Evolutionary conservation across 176 grass and related monocot genomes (phyloP).

Genomic region (Oryza coarctata): DNA sequence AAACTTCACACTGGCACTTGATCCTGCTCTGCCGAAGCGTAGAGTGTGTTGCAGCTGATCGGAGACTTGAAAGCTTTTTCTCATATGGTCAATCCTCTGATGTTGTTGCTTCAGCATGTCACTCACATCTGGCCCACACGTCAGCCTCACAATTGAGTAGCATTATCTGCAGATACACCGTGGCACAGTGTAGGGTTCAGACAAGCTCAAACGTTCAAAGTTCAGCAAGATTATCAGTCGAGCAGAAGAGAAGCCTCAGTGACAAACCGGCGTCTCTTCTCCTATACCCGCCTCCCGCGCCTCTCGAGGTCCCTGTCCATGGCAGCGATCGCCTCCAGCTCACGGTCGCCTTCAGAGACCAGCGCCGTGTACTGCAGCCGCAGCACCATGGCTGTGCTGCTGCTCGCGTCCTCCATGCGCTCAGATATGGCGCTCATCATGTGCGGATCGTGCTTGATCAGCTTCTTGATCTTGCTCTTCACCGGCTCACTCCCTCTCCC

Average conservation of each 20-base stretch:
- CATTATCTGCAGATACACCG: too few relatives aligned
- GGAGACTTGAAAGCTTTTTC: not conserved
- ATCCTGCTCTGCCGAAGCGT: not conserved
- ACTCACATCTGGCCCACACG: not conserved
- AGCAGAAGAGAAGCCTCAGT: not conserved
- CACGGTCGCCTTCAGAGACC: not conserved
- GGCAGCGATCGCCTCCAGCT: constrained; percentile 14
- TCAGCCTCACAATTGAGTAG: not conserved
- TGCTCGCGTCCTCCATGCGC: not conserved
- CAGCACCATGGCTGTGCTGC: not conserved
- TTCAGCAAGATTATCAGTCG: not conserved
- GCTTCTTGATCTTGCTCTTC: not conserved
- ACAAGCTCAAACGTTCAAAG: not conserved
- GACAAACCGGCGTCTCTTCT: not conserved
- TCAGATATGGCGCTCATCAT: not conserved
- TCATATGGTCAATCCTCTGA: too few relatives aligned
- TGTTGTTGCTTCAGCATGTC: too few relatives aligned
- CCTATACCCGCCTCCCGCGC: constrained; percentile 19
- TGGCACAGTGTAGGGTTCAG: not conserved
- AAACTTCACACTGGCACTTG: not conserved
- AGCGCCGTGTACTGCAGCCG: not conserved
- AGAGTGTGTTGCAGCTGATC: not conserved
- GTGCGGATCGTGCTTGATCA: not conserved
- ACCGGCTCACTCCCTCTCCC: not conserved
- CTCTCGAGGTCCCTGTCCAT: constrained; percentile 27